Conservation (phyloP, 1,284 basidiomycete genomes). For the Cryptococcus jaspeensis region DNA sequence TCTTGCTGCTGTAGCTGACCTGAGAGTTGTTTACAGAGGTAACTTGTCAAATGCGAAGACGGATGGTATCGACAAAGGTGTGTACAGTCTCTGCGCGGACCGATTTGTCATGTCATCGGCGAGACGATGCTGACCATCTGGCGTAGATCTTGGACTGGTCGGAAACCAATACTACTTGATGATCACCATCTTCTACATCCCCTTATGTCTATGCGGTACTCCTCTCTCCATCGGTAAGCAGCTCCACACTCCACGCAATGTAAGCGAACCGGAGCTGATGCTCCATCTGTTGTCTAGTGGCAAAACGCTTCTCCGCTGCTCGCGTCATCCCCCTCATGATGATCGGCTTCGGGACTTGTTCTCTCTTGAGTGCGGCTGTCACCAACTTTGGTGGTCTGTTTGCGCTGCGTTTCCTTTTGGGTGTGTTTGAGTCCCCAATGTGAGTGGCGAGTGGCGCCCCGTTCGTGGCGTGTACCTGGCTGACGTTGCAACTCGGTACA, state of each 20-base stretch:
- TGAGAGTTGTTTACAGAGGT: slow-evolving; percentile 30
- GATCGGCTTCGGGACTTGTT: slow-evolving; percentile 54
- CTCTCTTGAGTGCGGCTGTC: slow-evolving; percentile 19
- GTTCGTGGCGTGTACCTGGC: no score
- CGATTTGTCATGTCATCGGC: neutral
- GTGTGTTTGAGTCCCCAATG: slow-evolving; percentile 21
- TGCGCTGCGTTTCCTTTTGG: slow-evolving; percentile 14
- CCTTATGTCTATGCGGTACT: slow-evolving; percentile 52
- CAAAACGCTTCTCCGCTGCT: slow-evolving; percentile 56
- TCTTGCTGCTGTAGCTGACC: neutral
- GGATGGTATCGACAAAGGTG: slow-evolving; percentile 53
- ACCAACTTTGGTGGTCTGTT: slow-evolving; percentile 24
- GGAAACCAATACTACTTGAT: slow-evolving; percentile 29
- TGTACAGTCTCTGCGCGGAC: neutral
- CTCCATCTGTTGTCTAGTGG: slow-evolving; percentile 33
- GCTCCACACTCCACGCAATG: no score
- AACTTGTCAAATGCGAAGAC: slow-evolving; percentile 61
- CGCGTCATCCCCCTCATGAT: slow-evolving; percentile 57
- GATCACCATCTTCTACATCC: slow-evolving; percentile 18
- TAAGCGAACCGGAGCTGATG: neutral
- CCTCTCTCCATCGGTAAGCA: slow-evolving; percentile 52
- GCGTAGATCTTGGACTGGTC: slow-evolving; percentile 30
- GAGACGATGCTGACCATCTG: no score
- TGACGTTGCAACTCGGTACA: neutral
- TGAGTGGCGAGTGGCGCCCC: neutral